phyloP scores from a whole-genome alignment of 2,329 filamentous ascomycete genomes.

The Epichloe elymi region DNA sequence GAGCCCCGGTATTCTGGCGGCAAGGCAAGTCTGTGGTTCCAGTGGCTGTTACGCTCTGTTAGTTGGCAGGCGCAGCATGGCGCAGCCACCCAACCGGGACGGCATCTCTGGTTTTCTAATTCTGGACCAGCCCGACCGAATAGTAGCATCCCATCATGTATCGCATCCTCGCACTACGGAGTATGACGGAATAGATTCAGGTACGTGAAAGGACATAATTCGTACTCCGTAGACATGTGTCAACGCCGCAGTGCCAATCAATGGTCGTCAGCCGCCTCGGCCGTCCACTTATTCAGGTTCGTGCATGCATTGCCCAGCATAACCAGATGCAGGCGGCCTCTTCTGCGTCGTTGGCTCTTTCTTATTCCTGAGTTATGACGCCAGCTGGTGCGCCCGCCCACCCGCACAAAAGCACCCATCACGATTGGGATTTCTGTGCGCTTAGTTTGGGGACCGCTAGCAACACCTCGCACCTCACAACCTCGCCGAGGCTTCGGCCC shows the following conservation, averaged over 20 bases:
- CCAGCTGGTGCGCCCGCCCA: conserved; percentile 6
- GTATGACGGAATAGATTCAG: background rate
- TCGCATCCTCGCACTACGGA: background rate
- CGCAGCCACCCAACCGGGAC: conserved; percentile 20
- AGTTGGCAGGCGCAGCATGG: conserved; percentile 12
- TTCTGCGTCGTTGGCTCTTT: conserved; percentile 3
- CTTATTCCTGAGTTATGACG: background rate
- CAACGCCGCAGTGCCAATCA: background rate
- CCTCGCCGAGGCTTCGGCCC: background rate
- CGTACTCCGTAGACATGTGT: background rate
- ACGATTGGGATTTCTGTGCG: conserved; percentile 8
- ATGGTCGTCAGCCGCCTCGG: conserved; percentile 1
- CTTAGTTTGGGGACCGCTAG: background rate
- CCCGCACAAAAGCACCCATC: conserved; percentile 17
- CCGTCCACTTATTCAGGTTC: conserved; percentile 1
- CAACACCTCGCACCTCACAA: background rate
- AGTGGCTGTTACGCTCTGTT: background rate
- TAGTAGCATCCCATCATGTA: background rate
- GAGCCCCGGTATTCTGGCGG: background rate
- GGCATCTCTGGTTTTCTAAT: conserved; percentile 17
- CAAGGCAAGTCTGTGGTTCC: background rate
- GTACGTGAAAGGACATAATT: background rate
- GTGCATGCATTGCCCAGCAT: conserved; percentile 5
- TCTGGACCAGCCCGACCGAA: conserved; percentile 14
- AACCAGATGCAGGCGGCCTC: conserved; percentile 7